A percentile compares a stretch with the other conserved stretches of the same genome.
Evolutionary conservation across 257 asterid genomes (phyloP).

Genomic region (Henckelia pumila): DNA sequence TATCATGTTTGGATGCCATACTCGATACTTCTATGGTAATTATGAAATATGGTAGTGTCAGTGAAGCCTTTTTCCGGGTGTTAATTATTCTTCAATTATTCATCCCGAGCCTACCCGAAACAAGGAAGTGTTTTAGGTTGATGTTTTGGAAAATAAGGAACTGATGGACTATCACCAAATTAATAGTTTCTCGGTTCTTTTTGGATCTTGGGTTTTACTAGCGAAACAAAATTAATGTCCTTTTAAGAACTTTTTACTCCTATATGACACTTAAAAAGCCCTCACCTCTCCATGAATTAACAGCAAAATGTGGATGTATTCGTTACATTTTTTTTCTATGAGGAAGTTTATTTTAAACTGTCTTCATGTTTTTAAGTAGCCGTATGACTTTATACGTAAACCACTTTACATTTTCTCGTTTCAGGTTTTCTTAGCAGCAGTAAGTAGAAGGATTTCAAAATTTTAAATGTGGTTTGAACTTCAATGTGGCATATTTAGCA

Average conservation of each 20-base stretch:
- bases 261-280: neutral
- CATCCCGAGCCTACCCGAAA: neutral
- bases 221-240: neutral
- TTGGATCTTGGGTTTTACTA: neutral
- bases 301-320: neutral
- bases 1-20: neutral
- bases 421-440: neutral
- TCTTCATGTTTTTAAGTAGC: conserved; percentile 10
- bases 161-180: neutral
- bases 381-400: conserved; percentile 1
- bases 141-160: neutral
- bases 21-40: neutral
- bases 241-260: neutral
- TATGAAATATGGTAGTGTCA: no score
- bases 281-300: neutral
- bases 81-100: no score
- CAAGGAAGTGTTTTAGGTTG: neutral
- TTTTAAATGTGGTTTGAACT: conserved; percentile 6
- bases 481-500: conserved; percentile 9
- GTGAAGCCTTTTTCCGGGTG: neutral
- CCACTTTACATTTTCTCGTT: neutral
- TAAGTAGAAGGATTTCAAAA: conserved; percentile 1
- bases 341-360: conserved; percentile 1
- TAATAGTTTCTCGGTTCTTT: neutral
- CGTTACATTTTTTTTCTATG: neutral